phyloP scores from a whole-genome alignment of 2,329 filamentous ascomycete species.

The Fusarium brachygibbosum region DNA sequence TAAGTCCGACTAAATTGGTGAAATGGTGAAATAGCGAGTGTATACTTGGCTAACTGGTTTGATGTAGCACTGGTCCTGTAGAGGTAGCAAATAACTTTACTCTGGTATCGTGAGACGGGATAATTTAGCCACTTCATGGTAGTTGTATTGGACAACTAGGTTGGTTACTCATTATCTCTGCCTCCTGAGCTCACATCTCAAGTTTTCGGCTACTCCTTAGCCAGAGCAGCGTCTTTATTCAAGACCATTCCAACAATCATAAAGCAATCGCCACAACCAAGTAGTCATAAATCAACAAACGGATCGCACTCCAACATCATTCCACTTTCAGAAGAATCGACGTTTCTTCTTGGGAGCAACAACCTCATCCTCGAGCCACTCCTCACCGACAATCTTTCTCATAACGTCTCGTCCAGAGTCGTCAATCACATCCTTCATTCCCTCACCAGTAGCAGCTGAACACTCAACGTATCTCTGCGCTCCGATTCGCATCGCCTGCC shows the following conservation, averaged over 20 bases:
- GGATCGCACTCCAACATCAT: neutral
- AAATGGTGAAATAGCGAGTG: neutral
- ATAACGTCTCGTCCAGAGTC: constrained; percentile 46
- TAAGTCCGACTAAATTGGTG: neutral
- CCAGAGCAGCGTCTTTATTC: neutral
- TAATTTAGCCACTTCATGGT: too few relatives aligned
- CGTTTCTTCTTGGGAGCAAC: constrained; percentile 37
- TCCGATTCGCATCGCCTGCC: constrained; percentile 51
- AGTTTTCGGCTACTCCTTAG: neutral
- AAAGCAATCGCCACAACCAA: neutral
- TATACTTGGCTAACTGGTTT: neutral
- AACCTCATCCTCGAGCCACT: constrained; percentile 9
- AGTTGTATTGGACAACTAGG: too few relatives aligned
- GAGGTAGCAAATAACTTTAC: too few relatives aligned
- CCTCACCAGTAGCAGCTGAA: constrained; percentile 55
- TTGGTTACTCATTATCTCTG: too few relatives aligned
- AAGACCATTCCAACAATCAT: neutral
- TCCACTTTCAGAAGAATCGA: constrained; percentile 25
- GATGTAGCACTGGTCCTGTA: too few relatives aligned
- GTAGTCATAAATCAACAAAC: neutral
- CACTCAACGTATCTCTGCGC: constrained; percentile 53
- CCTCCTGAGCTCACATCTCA: neutral
- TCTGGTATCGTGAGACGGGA: too few relatives aligned
- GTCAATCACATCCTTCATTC: constrained; percentile 51
- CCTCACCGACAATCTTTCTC: constrained; percentile 30